Conservation (phyloP, 441 rosid species). For the Pelargonium myrrhifolium region DNA sequence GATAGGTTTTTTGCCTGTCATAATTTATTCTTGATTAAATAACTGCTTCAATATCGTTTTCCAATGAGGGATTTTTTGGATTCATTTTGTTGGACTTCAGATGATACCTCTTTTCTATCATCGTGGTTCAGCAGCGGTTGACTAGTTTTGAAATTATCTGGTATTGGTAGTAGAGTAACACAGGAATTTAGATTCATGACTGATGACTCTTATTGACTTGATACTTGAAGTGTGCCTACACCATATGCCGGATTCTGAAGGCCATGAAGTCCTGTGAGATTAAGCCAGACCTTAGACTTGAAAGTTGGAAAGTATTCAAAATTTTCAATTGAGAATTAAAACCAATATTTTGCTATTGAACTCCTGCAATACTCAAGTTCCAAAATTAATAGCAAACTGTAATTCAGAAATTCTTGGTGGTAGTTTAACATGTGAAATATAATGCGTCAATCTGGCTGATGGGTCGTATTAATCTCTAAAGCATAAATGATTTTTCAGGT, state of each 20-base stretch:
- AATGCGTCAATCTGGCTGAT: not conserved
- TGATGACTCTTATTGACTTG: not conserved
- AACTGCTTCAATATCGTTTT: not conserved
- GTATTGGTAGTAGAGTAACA: not conserved
- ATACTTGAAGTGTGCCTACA: not conserved
- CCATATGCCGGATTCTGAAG: not conserved
- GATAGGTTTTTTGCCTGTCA: not conserved
- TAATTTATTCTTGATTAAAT: not conserved
- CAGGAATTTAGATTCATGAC: not conserved
- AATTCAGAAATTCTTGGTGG: not conserved
- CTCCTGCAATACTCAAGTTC: not conserved
- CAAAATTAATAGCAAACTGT: not conserved
- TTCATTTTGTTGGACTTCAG: not conserved
- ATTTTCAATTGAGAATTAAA: not conserved
- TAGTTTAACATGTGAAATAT: not conserved
- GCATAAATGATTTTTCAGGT: constrained; percentile 43
- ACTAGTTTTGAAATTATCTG: not conserved
- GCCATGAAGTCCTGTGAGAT: not conserved
- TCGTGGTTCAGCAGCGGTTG: not conserved
- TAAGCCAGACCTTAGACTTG: not conserved
- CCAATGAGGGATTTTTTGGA: too few relatives aligned
- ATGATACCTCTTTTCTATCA: not conserved
- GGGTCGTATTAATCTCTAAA: constrained; percentile 12
- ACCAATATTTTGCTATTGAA: not conserved
- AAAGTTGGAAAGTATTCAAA: not conserved